Conservation (phyloP, 1,284 basidiomycete genomes). For the Malassezia dermatis region DNA sequence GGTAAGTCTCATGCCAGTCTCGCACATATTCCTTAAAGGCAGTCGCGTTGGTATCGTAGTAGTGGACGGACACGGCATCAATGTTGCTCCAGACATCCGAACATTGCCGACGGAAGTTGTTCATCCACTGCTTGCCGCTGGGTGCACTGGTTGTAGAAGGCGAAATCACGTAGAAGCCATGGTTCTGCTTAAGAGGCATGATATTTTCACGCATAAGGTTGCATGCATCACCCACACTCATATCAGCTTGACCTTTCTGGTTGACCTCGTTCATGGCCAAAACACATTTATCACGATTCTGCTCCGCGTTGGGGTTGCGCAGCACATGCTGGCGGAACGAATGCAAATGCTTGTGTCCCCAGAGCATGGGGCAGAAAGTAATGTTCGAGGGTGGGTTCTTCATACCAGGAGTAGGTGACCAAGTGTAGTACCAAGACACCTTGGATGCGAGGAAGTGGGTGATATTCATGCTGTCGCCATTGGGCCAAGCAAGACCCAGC, state of each 20-base stretch:
- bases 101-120: slow-evolving; percentile 24
- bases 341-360: slow-evolving; percentile 26
- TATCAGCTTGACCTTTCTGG: slow-evolving; percentile 32
- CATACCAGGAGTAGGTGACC: slow-evolving; percentile 29
- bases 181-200: slow-evolving; percentile 25
- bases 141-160: slow-evolving; percentile 34
- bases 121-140: slow-evolving; percentile 28
- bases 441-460: slow-evolving; percentile 23
- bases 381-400: slow-evolving; percentile 23
- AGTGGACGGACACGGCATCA: slow-evolving; percentile 38
- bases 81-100: slow-evolving; percentile 26
- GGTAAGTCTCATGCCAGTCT: slow-evolving; percentile 24
- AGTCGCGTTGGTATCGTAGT: slow-evolving; percentile 27
- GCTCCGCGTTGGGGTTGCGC: slow-evolving; percentile 22
- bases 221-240: slow-evolving; percentile 25
- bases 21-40: slow-evolving; percentile 31
- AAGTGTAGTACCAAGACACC: slow-evolving; percentile 37
- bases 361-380: slow-evolving; percentile 42
- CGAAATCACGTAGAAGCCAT: slow-evolving; percentile 35
- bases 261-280: slow-evolving; percentile 41
- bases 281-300: slow-evolving; percentile 33
- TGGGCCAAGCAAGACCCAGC: slow-evolving; percentile 35
- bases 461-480: slow-evolving; percentile 29
- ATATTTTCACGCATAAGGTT: slow-evolving; percentile 30
- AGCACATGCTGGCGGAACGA: slow-evolving; percentile 27